Evolutionary conservation across 495 filamentous ascomycete species (phyloP).

Genomic region (Venustampulla echinocandica): DNA sequence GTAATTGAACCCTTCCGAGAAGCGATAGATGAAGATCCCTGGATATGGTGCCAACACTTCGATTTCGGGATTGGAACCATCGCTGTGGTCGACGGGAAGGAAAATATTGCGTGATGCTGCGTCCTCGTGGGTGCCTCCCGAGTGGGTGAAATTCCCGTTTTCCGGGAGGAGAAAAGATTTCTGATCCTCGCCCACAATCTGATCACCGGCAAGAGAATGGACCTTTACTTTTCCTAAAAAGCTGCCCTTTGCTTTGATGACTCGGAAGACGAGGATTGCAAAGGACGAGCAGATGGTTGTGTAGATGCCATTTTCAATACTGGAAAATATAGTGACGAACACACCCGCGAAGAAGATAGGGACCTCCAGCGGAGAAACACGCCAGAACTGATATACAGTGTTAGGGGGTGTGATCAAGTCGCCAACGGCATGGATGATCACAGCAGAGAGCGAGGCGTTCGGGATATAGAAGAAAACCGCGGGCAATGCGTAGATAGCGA

Average conservation of each 20-base stretch:
- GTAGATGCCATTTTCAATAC: conserved; percentile 91
- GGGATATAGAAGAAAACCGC: conserved; percentile 95
- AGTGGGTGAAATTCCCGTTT: conserved; percentile 18
- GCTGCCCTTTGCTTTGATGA: conserved; percentile 74
- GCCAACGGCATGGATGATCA: conserved; percentile 96
- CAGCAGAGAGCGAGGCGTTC: conserved; percentile 71
- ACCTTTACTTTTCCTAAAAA: conserved; percentile 87
- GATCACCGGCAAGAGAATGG: conserved; percentile 81
- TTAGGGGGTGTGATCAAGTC: conserved; percentile 93
- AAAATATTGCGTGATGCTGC: conserved; percentile 61
- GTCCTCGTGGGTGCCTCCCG: conserved; percentile 41
- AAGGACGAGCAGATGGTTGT: conserved; percentile 66
- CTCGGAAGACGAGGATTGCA: conserved; percentile 75
- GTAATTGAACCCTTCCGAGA: conserved; percentile 95
- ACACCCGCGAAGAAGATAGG: conserved; percentile 92
- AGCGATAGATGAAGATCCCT: conserved; percentile 95
- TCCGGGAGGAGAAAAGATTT: conserved; percentile 20
- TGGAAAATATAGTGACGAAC: conserved; percentile 77
- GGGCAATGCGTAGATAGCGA: conserved; percentile 91
- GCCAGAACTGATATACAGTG: conserved; percentile 93
- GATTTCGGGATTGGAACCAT: conserved; percentile 86
- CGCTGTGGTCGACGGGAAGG: conserved; percentile 78
- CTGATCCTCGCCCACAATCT: conserved; percentile 54
- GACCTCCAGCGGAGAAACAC: conserved; percentile 80
- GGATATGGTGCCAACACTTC: conserved; percentile 75